Base-by-base conservation (phyloP, 2,329 filamentous ascomycete species). In the Emergomyces pasteurianus region DNA sequence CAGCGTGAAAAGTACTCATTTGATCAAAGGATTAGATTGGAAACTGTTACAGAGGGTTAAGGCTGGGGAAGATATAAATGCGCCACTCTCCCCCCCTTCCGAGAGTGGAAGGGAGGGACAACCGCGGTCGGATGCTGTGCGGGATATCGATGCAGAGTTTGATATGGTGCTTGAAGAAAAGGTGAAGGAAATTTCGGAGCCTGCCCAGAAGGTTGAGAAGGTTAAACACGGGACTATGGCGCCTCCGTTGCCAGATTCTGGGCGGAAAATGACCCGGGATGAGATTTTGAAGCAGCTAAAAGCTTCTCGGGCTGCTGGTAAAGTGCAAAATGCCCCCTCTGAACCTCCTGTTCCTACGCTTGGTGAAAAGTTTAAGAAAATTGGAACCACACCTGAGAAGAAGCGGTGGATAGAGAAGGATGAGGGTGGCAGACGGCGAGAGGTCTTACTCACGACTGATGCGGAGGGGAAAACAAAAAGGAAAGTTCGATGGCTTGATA, bases 11-110 rank as follows among this genome's bases (percentile, higher is more conserved):
- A 90, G 85, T 67, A 95, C 91, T 16, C 90, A 96, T 79, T 75
- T 96, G 65, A 87, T 97, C 55, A 97, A 96, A 71, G 94, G 94
- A 0, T 75, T 99, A 57, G 94, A 99, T 74, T 88, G 90, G 71
- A 88, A 88, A 72, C 78, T 97, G 14, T 77, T 80, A 64, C 67
- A 71, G 65, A 68, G 75, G 57, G 71, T 76, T 0, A 74, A 72
- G 59, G 74, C 72, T n/a, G 78, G 78, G 1, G 78, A 80, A 62
- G 78, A 92, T 72, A 80, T 90, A 28, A 71, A 73, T 58, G 63
- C 60, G 60, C 61, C 67, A 28, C 62, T 66, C 1, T 40, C 16
- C 16, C n/a, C 18, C 4, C 14, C 9, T 16, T 14, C 12, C n/a
- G 55, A 57, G 18, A 66, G 67, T 2, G 63, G 68, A 2, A 68